A percentile compares a stretch with the other conserved stretches of the same genome.
Evolutionary conservation across 208 protist genomes (phyloP).

Genomic region (Tritrichomonas musculus): DNA sequence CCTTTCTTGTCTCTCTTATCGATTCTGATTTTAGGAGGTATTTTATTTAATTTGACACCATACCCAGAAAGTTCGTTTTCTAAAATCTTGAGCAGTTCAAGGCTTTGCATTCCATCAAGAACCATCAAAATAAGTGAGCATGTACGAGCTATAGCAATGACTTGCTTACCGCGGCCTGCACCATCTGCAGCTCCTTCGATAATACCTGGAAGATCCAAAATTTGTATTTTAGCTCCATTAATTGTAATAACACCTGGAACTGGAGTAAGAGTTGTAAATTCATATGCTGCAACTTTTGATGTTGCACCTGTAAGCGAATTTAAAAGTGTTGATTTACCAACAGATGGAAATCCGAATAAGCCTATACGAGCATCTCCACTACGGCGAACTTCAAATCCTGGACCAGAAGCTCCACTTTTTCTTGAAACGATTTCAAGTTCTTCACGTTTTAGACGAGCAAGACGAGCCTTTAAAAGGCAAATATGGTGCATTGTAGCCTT

Average conservation of each 20-base stretch:
- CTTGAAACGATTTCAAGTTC: not conserved
- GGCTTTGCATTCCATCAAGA: slow-evolving; percentile 78
- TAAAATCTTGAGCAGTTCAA: slow-evolving; percentile 74
- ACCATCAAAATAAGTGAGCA: slow-evolving; percentile 92
- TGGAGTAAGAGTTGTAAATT: slow-evolving; percentile 96
- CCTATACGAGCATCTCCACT: slow-evolving; percentile 73
- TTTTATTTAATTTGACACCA: slow-evolving; percentile 84
- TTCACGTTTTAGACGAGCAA: slow-evolving; percentile 40
- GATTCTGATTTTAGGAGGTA: slow-evolving; percentile 78
- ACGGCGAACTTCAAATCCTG: slow-evolving; percentile 1
- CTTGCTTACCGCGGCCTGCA: slow-evolving; percentile 64
- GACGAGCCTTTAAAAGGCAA: slow-evolving; percentile 38
- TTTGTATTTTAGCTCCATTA: slow-evolving; percentile 70
- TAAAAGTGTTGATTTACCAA: slow-evolving; percentile 93
- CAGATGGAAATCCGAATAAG: slow-evolving; percentile 79
- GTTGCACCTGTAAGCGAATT: slow-evolving; percentile 82
- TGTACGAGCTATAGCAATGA: slow-evolving; percentile 83
- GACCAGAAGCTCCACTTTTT: not conserved
- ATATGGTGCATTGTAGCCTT: slow-evolving; percentile 81
- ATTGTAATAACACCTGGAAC: slow-evolving; percentile 78
- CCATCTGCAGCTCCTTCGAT: slow-evolving; percentile 91
- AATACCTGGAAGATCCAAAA: slow-evolving; percentile 96
- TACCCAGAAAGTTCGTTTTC: slow-evolving; percentile 79
- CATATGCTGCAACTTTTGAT: slow-evolving; percentile 74
- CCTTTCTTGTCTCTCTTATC: slow-evolving; percentile 76